Evolutionary conservation across 192 early-diverging fungal genomes (phyloP).

Genomic region (Cetraspora pellucida): DNA sequence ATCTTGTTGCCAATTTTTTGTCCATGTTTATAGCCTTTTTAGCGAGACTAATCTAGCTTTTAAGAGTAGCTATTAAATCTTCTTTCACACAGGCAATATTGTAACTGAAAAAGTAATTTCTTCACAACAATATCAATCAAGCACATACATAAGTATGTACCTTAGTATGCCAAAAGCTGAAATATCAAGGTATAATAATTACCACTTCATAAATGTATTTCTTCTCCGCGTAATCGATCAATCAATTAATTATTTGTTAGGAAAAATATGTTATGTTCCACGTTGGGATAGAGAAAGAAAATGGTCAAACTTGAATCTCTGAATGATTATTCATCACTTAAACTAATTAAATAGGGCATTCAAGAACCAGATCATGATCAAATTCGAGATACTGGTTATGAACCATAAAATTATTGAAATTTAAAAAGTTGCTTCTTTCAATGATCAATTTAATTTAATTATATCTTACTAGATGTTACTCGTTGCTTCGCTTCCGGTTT

Average conservation of each 20-base stretch:
- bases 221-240: background rate
- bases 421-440: background rate
- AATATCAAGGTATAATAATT: slow-evolving; percentile 50
- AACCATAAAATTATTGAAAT: slow-evolving; percentile 12
- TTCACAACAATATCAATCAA: slow-evolving; percentile 42
- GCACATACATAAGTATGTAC: slow-evolving; percentile 53
- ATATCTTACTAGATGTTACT: too few species aligned
- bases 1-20: too few species aligned
- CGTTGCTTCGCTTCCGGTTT: too few species aligned
- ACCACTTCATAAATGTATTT: background rate
- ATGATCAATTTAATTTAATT: background rate
- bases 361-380: slow-evolving; percentile 62
- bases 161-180: slow-evolving; percentile 57
- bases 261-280: slow-evolving; percentile 59
- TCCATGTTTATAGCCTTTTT: too few species aligned
- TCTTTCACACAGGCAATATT: slow-evolving; percentile 31
- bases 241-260: slow-evolving; percentile 32
- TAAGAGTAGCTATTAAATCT: background rate
- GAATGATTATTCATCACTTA: slow-evolving; percentile 61
- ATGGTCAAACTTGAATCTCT: slow-evolving; percentile 67
- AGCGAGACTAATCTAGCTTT: background rate
- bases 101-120: slow-evolving; percentile 45
- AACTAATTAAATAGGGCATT: slow-evolving; percentile 69
- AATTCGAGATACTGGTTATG: slow-evolving; percentile 60
- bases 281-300: slow-evolving; percentile 59